These are phyloP conservation scores for Novymonas esmeraldas DNA, from an alignment of 208 protist species.

Conservation along the genomic window DNA sequence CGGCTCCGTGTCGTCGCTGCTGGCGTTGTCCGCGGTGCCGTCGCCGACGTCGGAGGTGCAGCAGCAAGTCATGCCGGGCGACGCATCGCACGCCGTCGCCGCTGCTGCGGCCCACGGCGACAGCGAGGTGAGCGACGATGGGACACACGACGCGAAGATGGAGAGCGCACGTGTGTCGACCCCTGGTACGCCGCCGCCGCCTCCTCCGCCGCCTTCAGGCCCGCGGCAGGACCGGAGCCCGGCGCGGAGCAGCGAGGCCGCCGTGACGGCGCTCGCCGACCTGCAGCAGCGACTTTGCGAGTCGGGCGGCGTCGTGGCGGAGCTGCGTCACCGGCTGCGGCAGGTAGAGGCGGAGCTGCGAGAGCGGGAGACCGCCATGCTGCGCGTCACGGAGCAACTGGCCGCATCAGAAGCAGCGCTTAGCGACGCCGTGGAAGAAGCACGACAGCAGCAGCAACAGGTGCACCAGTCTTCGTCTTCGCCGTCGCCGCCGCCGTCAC, in stretches of 20 bases:
- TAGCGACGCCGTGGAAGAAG: slow-evolving; percentile 8
- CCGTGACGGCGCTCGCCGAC: slow-evolving; percentile 61
- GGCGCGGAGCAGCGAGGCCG: slow-evolving; percentile 36
- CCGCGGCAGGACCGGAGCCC: slow-evolving; percentile 15
- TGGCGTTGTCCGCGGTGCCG: too few species aligned
- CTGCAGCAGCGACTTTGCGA: slow-evolving; percentile 49
- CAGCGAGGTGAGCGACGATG: too few species aligned
- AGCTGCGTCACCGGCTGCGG: slow-evolving; percentile 24
- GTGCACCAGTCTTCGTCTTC: too few species aligned
- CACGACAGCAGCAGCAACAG: slow-evolving; percentile 13
- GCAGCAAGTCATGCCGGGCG: too few species aligned
- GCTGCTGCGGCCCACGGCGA: too few species aligned
- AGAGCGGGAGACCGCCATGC: slow-evolving; percentile 7
- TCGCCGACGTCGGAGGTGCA: too few species aligned
- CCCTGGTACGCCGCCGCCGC: background rate
- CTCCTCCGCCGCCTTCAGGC: background rate
- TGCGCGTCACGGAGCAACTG: slow-evolving; percentile 17
- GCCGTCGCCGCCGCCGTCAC: slow-evolving; percentile 6
- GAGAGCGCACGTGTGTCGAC: background rate
- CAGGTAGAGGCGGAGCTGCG: slow-evolving; percentile 9
- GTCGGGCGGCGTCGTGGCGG: slow-evolving; percentile 20
- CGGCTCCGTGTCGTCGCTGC: too few species aligned
- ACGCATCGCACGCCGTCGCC: too few species aligned
- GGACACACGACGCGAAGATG: too few species aligned
- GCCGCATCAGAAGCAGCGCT: slow-evolving; percentile 5